These are phyloP conservation scores for Phytophthora aleatoria DNA, from an alignment of 352 stramenopile species.

Conservation along the genomic window DNA sequence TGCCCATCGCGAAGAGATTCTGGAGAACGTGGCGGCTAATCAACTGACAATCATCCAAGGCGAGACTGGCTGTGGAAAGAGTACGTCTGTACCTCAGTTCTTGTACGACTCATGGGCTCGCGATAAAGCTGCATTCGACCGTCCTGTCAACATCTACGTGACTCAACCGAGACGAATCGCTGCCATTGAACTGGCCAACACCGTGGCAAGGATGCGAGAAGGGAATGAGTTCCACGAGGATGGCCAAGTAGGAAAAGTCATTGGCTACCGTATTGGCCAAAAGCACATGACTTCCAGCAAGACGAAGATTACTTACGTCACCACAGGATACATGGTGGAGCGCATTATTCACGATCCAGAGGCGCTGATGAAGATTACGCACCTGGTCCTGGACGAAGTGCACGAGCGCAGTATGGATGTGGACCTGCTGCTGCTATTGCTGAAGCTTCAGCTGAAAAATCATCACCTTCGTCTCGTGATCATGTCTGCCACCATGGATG, in stretches of 20 bases:
- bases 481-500: slow-evolving; percentile 97
- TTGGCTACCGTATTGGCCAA: slow-evolving; percentile 90
- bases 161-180: slow-evolving; percentile 96
- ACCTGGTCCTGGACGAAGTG: slow-evolving; percentile 97
- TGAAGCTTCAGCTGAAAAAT: slow-evolving; percentile 75
- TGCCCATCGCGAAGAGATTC: slow-evolving; percentile 85
- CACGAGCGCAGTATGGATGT: slow-evolving; percentile 96
- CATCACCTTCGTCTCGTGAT: slow-evolving; percentile 92
- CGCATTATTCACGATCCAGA: slow-evolving; percentile 93
- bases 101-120: slow-evolving; percentile 79
- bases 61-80: slow-evolving; percentile 97
- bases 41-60: slow-evolving; percentile 93
- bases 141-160: slow-evolving; percentile 94
- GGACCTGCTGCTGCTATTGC: slow-evolving; percentile 94
- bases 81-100: slow-evolving; percentile 94
- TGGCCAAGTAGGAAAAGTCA: slow-evolving; percentile 61
- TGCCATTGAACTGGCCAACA: slow-evolving; percentile 83
- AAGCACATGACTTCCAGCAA: slow-evolving; percentile 89
- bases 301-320: slow-evolving; percentile 96
- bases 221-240: slow-evolving; percentile 72
- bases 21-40: slow-evolving; percentile 79
- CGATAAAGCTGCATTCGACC: slow-evolving; percentile 33
- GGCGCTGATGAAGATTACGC: slow-evolving; percentile 88
- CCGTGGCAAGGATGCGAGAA: slow-evolving; percentile 93
- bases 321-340: slow-evolving; percentile 96